Conservation (phyloP, 1,139 yeast genomes). For the Pichia sp. region DNA sequence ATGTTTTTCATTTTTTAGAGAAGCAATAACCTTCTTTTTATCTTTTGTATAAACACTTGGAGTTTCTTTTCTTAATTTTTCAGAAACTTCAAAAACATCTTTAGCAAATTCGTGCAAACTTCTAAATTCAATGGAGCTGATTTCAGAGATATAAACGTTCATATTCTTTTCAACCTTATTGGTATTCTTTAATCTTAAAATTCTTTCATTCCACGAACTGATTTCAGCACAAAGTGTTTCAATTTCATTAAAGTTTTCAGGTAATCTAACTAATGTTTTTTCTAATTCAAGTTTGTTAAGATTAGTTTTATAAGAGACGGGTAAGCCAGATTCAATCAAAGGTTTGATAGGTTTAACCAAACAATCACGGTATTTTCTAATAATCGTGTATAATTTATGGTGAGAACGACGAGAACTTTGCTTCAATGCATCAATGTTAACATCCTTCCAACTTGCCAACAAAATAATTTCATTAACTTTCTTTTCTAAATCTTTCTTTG, state of each 20-base stretch:
- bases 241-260: constrained; percentile 16
- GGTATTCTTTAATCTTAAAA: constrained; percentile 38
- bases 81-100: constrained; percentile 52
- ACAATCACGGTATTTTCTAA: constrained; percentile 71
- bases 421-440: constrained; percentile 84
- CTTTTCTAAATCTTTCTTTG: constrained; percentile 58
- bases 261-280: constrained; percentile 6
- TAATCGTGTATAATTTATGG: constrained; percentile 71
- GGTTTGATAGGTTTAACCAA: constrained; percentile 49
- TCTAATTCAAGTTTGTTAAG: not conserved
- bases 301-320: constrained; percentile 20
- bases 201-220: constrained; percentile 19
- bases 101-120: constrained; percentile 47
- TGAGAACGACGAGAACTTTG: constrained; percentile 92
- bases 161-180: constrained; percentile 49
- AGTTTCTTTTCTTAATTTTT: constrained; percentile 64
- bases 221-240: constrained; percentile 21
- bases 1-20: constrained; percentile 73
- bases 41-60: constrained; percentile 68
- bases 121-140: constrained; percentile 34
- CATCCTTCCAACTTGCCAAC: constrained; percentile 96
- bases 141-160: constrained; percentile 40
- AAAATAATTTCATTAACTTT: constrained; percentile 79
- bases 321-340: constrained; percentile 59
- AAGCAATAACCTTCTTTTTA: constrained; percentile 63